A percentile compares a stretch with the other conserved stretches of the same genome.
phyloP scores from a whole-genome alignment of 1,284 basidiomycete species.

The Phenoliferia sp. region DNA sequence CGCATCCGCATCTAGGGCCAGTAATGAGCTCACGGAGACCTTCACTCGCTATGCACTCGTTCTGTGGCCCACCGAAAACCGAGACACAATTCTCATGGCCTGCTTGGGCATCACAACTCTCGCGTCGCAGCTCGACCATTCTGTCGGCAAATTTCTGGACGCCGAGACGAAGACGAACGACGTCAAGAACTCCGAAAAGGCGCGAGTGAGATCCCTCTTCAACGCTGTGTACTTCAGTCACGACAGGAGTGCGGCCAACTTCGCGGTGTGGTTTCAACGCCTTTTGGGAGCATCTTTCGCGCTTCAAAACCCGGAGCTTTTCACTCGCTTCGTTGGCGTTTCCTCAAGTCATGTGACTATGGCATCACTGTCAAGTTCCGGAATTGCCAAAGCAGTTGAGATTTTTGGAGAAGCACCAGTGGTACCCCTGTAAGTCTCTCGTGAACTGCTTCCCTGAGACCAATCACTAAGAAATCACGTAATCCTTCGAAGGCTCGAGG shows the following conservation, averaged over 20 bases:
- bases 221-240: no score
- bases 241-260: no score
- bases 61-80: not conserved
- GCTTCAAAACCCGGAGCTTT: not conserved
- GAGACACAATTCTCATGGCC: not conserved
- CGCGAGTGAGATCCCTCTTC: no score
- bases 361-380: not conserved
- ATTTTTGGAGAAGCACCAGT: not conserved
- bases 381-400: not conserved
- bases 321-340: not conserved
- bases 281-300: no score
- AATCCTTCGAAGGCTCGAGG: not conserved
- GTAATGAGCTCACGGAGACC: not conserved
- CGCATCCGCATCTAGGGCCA: not conserved
- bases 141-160: not conserved
- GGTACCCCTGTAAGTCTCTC: not conserved
- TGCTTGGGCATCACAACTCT: not conserved
- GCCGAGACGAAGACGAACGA: not conserved
- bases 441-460: no score
- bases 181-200: no score
- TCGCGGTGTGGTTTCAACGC: no score
- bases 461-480: no score
- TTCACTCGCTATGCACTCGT: not conserved
- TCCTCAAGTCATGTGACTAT: not conserved
- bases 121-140: not conserved